Base-by-base conservation (phyloP, 257 asterid species). In the Fraxinus anomala region DNA sequence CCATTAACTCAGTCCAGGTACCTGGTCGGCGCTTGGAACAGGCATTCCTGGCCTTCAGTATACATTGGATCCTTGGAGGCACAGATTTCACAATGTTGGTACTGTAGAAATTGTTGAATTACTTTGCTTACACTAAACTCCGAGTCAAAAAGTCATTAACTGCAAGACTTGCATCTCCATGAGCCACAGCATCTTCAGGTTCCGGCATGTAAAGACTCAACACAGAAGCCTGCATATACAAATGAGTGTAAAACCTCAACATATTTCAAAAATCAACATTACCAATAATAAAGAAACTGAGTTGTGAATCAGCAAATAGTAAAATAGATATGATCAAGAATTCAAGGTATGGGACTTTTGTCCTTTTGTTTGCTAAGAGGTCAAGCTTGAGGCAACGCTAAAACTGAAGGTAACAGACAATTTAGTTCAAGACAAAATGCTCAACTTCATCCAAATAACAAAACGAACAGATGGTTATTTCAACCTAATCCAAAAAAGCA, bases 181-280 rank as follows among this genome's bases (percentile, higher is more conserved):
- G 99, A 6, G 98, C 73, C 26, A 95, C 99, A 6, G 98, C 99
- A 77, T 95, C 99, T 79, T 95, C 99, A 70, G 98, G 98, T 73
- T 93, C 99, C 2, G 99, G 99, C 96, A 95, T 92, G 85, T 42
- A 91, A 24, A 95, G 93, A 82, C 80, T 93, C 40, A 90, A 81
- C 72, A 78, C 87, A 66, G 97, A 90, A 78, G 90, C 91, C 99
- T 96, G 85, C 72, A 71, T 76, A 79, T 66, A 77, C 72, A 79
- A 28, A 75, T 63, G 47, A 51, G 77, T 49, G 28, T 68, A 68
- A 84, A 31, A 26, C 11, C 51, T 44, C 31, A 14, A 42, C 28
- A 11, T 31, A 79, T n/a, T 56, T n/a, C 24, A 54, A 54, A 51
- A 5, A 19, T 1, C 47, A 23, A 61, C 65, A 19, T 63, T 24